Base-by-base conservation (phyloP, 2,329 filamentous ascomycete genomes). In the Lachnellula suecica region DNA sequence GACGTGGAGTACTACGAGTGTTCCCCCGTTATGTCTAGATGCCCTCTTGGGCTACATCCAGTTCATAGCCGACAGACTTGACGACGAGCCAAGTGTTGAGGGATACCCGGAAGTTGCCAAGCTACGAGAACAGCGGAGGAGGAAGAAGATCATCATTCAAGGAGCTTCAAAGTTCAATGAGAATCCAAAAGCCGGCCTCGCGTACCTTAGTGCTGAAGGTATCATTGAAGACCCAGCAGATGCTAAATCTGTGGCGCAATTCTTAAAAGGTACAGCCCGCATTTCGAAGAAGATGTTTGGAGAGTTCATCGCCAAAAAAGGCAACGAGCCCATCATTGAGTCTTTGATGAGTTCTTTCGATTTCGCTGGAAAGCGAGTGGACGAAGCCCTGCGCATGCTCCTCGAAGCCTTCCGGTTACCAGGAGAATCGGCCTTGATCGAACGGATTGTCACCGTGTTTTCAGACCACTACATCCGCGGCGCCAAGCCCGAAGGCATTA, bases 1-100 rank as follows among this genome's bases (percentile, higher is more conserved):
- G 5, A 97, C 92, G 5, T 99, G 94, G 94, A 99, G 95, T 69
- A 99, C 94, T 10, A 97, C 93, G 4, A 99, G 96, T 67, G 95
- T 99, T 1, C 94, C 94, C 15, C 94, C 94, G 1, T 75, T 99
- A 2, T 99, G 94, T 64, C 77, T 99, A 20, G 94, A 99, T 72
- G 91, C 94, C 9, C 76, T 99, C 10, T 77, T 99, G 22, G 87
- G 91, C 15, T 97, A 92, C 63, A 83, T 99, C 29, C 92, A 97
- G 66, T 96, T 91, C 59, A 87, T 99, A 59, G 88, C 91, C 1
- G 91, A 96, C 67, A 83, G 94, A 50, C 73, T 97, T 17, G 83
- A 95, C 46, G 83, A 94, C 48, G 75, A 83, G 23, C 83, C 89
- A 0, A 68, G 73, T 2, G 74, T 72, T 10, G 83, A 87, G 48